Conservation (phyloP, 306 rosid genomes). For the Dalbergia oliveri region DNA sequence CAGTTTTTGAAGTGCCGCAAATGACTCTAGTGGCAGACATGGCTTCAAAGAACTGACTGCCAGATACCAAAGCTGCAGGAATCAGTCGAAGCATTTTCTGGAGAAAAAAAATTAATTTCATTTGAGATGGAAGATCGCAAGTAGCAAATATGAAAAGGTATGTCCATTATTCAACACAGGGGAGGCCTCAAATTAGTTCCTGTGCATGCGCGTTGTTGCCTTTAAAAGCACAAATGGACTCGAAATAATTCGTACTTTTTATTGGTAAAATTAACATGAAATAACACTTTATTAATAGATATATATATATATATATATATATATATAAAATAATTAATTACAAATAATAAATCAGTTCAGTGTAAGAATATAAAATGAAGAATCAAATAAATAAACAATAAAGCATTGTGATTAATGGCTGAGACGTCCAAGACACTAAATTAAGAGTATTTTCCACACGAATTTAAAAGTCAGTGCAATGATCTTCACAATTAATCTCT, state of each 20-base stretch:
- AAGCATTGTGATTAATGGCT: too few relatives aligned
- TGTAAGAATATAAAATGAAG: too few relatives aligned
- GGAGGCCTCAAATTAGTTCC: not conserved
- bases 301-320: too few relatives aligned
- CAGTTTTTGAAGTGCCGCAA: constrained; percentile 86
- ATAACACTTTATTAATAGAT: too few relatives aligned
- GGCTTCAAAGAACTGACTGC: constrained; percentile 93
- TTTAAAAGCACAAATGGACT: constrained; percentile 20
- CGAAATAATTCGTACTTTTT: not conserved
- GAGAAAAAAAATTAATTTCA: not conserved
- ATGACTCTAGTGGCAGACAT: constrained; percentile 98
- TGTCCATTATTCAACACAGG: not conserved
- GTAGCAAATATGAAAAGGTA: not conserved
- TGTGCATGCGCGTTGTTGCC: constrained; percentile 6
- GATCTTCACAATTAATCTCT: too few relatives aligned
- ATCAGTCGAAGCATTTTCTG: constrained; percentile 99
- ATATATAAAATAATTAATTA: too few relatives aligned
- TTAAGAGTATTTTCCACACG: too few relatives aligned
- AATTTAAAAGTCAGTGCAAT: too few relatives aligned
- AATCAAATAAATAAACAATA: too few relatives aligned
- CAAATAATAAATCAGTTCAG: too few relatives aligned
- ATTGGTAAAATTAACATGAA: too few relatives aligned
- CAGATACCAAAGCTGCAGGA: constrained; percentile 91
- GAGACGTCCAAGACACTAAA: too few relatives aligned
- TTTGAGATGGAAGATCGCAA: constrained; percentile 19